These are phyloP conservation scores for Auxenochlorella pyrenoidosa DNA, from an alignment of 139 green algal species.

Conservation along the genomic window DNA sequence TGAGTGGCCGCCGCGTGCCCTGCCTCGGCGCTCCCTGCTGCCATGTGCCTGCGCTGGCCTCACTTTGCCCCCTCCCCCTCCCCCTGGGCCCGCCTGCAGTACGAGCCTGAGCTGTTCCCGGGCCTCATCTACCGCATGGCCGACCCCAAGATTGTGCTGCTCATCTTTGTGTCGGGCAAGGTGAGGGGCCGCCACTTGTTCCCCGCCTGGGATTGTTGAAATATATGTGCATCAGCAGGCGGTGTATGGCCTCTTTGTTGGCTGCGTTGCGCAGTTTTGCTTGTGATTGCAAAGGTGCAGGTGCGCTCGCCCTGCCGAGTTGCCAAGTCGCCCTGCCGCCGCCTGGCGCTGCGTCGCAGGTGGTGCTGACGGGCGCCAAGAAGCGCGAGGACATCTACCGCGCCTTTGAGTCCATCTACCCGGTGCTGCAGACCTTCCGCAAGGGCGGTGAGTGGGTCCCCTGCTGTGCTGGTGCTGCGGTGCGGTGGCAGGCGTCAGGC, in stretches of 20 bases:
- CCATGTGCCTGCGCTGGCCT: background rate
- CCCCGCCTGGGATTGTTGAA: no score
- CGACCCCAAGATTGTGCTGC: constrained; percentile 97
- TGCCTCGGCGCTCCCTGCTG: no score
- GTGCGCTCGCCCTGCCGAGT: background rate
- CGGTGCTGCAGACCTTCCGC: constrained; percentile 90
- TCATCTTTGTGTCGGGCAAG: constrained; percentile 99
- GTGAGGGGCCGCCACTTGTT: no score
- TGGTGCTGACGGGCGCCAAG: constrained; percentile 92
- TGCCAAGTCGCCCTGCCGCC: background rate
- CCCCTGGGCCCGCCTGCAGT: constrained; percentile 59
- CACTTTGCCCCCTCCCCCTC: background rate
- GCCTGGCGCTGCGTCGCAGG: constrained; percentile 57
- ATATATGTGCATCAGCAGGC: no score
- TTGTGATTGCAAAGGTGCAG: no score
- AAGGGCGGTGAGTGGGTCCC: constrained; percentile 69
- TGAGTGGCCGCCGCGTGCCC: constrained; percentile 3
- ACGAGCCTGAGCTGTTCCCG: constrained; percentile 99
- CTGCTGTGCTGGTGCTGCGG: background rate
- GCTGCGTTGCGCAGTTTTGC: background rate
- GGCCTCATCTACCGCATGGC: constrained; percentile 99
- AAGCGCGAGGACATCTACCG: constrained; percentile 96
- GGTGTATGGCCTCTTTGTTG: no score
- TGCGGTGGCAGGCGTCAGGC: background rate
- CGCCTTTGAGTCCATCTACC: constrained; percentile 99